These are phyloP conservation scores for Puccinia hordei DNA, from an alignment of 1,284 basidiomycete species.

Conservation along the genomic window DNA sequence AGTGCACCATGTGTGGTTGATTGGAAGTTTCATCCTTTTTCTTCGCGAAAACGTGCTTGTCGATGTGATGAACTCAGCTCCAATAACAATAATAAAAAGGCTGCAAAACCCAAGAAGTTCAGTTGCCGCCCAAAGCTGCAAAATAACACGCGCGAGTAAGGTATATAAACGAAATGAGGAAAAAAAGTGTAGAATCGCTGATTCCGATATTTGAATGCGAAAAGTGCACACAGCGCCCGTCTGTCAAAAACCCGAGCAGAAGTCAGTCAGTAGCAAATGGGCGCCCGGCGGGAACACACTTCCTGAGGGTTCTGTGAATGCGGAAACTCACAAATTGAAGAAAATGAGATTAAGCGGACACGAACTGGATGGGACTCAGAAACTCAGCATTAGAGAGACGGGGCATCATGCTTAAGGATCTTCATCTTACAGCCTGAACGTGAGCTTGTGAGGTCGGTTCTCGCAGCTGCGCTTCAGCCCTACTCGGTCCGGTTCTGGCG, in stretches of 20 bases:
- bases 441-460: neutral
- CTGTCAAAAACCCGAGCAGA: neutral
- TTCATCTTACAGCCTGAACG: neutral
- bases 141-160: neutral
- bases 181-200: constrained; percentile 13
- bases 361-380: neutral
- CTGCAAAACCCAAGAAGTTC: too few species aligned
- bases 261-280: neutral
- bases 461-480: neutral
- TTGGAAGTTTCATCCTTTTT: neutral
- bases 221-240: constrained; percentile 16
- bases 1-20: neutral
- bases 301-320: neutral
- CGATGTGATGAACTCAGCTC: too few species aligned
- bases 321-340: too few species aligned
- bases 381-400: too few species aligned
- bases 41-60: neutral
- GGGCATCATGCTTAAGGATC: neutral
- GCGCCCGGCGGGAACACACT: too few species aligned
- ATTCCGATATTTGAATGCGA: constrained; percentile 9
- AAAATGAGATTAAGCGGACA: neutral
- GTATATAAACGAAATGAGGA: neutral
- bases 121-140: too few species aligned
- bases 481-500: neutral
- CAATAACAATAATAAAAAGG: neutral